Percentiles rank a stretch among this genome's conserved stretches.
phyloP scores from a whole-genome alignment of 1,284 basidiomycete genomes.

The Apiotrichum mycotoxinovorans region DNA sequence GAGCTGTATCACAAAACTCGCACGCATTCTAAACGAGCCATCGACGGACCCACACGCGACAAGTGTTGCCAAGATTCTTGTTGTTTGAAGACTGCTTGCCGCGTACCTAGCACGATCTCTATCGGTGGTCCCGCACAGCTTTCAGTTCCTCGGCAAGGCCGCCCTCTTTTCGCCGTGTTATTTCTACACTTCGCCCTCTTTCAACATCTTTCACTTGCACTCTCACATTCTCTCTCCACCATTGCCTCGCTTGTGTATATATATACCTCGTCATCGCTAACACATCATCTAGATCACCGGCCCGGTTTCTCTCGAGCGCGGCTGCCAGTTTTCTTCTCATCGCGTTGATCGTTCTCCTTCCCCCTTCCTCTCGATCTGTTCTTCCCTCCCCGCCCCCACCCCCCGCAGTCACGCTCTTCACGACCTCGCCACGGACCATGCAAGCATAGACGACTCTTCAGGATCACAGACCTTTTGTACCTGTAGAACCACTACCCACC shows the following conservation, averaged over 20 bases:
- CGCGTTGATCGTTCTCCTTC: background rate
- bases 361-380: background rate
- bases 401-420: slow-evolving; percentile 1
- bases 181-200: background rate
- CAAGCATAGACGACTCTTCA: slow-evolving; percentile 5
- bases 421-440: slow-evolving; percentile 7
- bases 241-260: background rate
- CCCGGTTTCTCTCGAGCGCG: no score
- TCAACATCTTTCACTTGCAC: background rate
- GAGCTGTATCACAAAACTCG: no score
- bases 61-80: no score
- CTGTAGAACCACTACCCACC: slow-evolving; percentile 5
- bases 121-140: no score
- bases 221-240: no score
- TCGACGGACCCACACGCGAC: no score
- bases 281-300: background rate
- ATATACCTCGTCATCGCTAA: no score
- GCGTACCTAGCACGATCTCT: no score
- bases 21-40: no score
- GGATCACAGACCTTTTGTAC: slow-evolving; percentile 4
- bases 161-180: background rate
- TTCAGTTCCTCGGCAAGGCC: background rate
- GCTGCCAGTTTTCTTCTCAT: background rate
- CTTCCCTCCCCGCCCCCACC: background rate
- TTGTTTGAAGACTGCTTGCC: no score